phyloP scores from a whole-genome alignment of 2,329 filamentous ascomycete species.

The Aspergillus intermedius region DNA sequence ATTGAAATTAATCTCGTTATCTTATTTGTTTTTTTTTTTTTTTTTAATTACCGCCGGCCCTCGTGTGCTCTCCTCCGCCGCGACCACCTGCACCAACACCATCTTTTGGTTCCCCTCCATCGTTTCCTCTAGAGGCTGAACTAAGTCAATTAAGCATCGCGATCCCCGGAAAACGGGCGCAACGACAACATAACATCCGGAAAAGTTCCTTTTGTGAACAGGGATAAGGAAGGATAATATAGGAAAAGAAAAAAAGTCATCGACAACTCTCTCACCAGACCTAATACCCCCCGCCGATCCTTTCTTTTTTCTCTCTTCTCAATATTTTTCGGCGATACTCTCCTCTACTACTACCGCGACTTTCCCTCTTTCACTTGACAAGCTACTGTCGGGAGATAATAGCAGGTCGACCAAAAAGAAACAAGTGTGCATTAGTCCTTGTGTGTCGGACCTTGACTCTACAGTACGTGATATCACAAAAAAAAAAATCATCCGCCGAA shows the following conservation, averaged over 20 bases:
- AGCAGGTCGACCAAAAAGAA: neutral
- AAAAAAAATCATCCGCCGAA: neutral
- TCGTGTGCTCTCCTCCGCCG: slow-evolving; percentile 28
- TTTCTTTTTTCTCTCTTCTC: slow-evolving; percentile 5
- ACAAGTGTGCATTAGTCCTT: neutral
- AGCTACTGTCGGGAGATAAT: too few relatives aligned
- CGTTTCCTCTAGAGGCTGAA: slow-evolving; percentile 25
- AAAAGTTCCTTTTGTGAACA: slow-evolving; percentile 12
- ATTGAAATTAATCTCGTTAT: neutral
- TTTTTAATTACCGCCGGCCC: slow-evolving; percentile 23
- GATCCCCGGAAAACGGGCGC: slow-evolving; percentile 1
- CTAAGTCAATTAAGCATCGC: slow-evolving; percentile 37
- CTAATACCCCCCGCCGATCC: slow-evolving; percentile 7
- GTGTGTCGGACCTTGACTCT: neutral
- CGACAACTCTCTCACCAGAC: neutral
- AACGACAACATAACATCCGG: slow-evolving; percentile 13
- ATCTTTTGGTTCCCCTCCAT: slow-evolving; percentile 33
- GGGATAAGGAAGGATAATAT: neutral
- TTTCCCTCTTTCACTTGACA: slow-evolving; percentile 4
- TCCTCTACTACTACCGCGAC: slow-evolving; percentile 3
- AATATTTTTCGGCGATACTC: slow-evolving; percentile 6
- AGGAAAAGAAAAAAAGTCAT: neutral
- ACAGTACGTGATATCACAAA: neutral
- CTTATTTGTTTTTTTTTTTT: slow-evolving; percentile 8
- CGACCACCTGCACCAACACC: slow-evolving; percentile 6